These are phyloP conservation scores for Globisporangium irregulare DNA, from an alignment of 352 stramenopile species.

Conservation along the genomic window DNA sequence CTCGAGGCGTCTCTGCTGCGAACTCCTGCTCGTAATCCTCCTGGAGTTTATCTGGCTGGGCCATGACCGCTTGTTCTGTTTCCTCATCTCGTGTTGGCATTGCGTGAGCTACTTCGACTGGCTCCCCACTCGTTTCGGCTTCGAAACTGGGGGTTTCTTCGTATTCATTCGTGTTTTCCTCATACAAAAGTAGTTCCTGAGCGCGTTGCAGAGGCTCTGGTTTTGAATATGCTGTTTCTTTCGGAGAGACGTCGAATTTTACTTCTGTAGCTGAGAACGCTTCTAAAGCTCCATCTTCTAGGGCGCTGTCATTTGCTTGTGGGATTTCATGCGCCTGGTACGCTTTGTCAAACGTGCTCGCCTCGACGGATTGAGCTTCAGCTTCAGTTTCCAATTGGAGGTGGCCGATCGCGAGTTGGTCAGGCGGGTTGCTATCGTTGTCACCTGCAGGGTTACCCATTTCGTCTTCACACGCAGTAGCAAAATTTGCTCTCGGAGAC, in stretches of 20 bases:
- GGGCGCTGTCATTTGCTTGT: neutral
- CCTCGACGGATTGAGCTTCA: neutral
- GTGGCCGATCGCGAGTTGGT: neutral
- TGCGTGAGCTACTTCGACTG: neutral
- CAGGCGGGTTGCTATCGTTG: neutral
- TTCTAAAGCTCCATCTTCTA: neutral
- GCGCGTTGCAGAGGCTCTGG: neutral
- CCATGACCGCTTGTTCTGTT: neutral
- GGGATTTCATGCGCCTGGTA: neutral
- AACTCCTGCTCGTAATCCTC: constrained; percentile 13
- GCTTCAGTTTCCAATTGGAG: neutral
- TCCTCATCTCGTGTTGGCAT: too few species aligned
- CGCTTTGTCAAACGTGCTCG: neutral
- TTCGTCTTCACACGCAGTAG: neutral
- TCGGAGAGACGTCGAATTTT: neutral
- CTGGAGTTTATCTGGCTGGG: neutral
- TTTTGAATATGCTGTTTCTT: neutral
- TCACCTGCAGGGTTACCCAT: neutral
- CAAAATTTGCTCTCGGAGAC: neutral
- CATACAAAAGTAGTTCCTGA: neutral
- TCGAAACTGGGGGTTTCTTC: neutral
- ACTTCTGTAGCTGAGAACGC: neutral
- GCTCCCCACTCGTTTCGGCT: neutral
- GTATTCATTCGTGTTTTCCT: neutral
- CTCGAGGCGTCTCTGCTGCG: constrained; percentile 4